phyloP scores from a whole-genome alignment of 2,329 filamentous ascomycete genomes.

The Dothideomycetes sp. region DNA sequence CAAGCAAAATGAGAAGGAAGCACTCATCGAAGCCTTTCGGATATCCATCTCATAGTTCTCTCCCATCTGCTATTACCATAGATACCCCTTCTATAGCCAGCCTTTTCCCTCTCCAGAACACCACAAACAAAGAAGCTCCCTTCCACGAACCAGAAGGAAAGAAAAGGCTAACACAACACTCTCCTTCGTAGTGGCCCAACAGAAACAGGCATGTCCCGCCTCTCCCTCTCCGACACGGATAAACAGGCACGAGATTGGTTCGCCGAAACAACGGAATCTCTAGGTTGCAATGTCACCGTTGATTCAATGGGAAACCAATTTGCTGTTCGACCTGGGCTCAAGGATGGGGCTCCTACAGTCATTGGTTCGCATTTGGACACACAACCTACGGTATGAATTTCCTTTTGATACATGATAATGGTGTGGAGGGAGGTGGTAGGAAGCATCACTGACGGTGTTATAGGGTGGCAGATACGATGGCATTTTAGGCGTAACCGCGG shows the following conservation, averaged over 20 bases:
- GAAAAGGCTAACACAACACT: not conserved
- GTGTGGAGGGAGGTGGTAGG: too few species aligned
- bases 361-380: constrained; percentile 58
- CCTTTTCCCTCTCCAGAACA: too few species aligned
- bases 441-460: too few species aligned
- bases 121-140: too few species aligned
- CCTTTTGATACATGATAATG: too few species aligned
- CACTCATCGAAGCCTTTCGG: too few species aligned
- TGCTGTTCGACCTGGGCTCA: constrained; percentile 56
- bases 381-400: constrained; percentile 39
- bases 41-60: constrained; percentile 17
- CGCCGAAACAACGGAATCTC: constrained; percentile 47
- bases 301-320: constrained; percentile 79
- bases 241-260: constrained; percentile 70
- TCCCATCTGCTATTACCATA: too few species aligned
- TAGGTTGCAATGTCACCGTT: constrained; percentile 59
- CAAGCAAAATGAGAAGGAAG: too few species aligned
- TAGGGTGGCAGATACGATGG: constrained; percentile 63
- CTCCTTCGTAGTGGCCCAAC: constrained; percentile 39
- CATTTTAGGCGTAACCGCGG: constrained; percentile 64
- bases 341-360: constrained; percentile 53
- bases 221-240: constrained; percentile 63
- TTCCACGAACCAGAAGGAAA: too few species aligned
- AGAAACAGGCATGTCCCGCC: constrained; percentile 68
- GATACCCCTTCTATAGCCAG: not conserved